These are phyloP conservation scores for Leishmania gerbilli DNA, from an alignment of 208 protist species.

Conservation along the genomic window DNA sequence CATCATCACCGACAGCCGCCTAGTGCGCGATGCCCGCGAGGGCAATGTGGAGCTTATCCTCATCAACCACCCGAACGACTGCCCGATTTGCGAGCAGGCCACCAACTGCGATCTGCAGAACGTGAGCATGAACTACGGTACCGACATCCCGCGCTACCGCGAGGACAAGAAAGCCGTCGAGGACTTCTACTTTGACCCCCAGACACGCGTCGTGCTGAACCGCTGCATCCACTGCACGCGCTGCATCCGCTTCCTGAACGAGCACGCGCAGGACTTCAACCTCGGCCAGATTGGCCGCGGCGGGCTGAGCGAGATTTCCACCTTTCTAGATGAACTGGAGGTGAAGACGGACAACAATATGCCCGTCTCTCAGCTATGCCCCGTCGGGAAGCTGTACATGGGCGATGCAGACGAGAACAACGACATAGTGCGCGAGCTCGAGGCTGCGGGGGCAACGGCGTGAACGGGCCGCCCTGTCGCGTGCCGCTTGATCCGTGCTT, in stretches of 20 bases:
- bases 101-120: constrained; percentile 97
- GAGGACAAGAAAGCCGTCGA: constrained; percentile 93
- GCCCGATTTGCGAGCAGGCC: constrained; percentile 97
- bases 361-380: constrained; percentile 88
- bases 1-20: constrained; percentile 94
- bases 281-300: constrained; percentile 95
- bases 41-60: constrained; percentile 97
- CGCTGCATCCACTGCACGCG: constrained; percentile 98
- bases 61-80: constrained; percentile 97
- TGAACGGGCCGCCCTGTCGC: background rate
- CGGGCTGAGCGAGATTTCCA: constrained; percentile 93
- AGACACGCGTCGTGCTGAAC: constrained; percentile 96
- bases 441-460: constrained; percentile 30
- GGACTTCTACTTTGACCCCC: constrained; percentile 96
- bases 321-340: constrained; percentile 91
- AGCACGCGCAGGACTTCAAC: constrained; percentile 95
- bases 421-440: constrained; percentile 55
- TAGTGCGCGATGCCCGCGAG: constrained; percentile 95
- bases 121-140: constrained; percentile 93
- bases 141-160: constrained; percentile 84
- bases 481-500: background rate
- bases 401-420: constrained; percentile 90
- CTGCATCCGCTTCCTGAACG: constrained; percentile 95
- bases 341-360: constrained; percentile 92
- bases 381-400: constrained; percentile 80